Evolutionary conservation across 352 stramenopile species (phyloP), one percentile per base, ranked within the genome.

Genomic region (Halophytophthora polymorphica): DNA sequence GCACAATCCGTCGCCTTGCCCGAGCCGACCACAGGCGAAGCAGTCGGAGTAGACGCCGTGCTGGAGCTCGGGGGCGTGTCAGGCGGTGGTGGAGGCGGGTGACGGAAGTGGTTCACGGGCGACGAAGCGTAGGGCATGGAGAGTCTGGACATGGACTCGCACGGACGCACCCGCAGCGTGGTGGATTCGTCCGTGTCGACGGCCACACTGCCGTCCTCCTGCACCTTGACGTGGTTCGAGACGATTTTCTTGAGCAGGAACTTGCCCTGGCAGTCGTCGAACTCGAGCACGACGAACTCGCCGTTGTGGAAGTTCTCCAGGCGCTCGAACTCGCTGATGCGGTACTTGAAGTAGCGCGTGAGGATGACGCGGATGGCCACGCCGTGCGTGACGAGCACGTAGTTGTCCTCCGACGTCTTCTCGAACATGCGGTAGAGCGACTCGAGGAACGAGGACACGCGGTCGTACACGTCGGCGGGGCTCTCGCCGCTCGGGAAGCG

Each of bases 261-360:
- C 41, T 77, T 80, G 54, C 60, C 49, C 50, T 79, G 61, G 25
- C 65, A 52, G 23, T 86, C 76, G 56, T 90, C 77, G 21, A 82
- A 73, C 42, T 93, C 83, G 34, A 93, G 71, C 47, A 93, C 83
- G 34, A 86, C 76, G 25, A 90, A 84, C 71, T 93, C 83, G 31
- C 75, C 80, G 49, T 93, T 93, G 60, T 86, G 70, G 55, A 93
- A 91, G 51, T 93, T 93, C 59, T 91, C 66, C 31, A 91, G 68
- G 56, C 81, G 59, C 53, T 95, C 85, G 53, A 95, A 96, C 50
- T 94, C 75, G 45, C 68, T 73, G 45, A 96, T 87, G 37, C 73
- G 83, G 53, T 88, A 94, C 59, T 91, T 90, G 64, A 96, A 95
- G 46, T 92, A 96, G 4, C 85, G 77, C 50, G 86, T 96, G 40